These are phyloP conservation scores for Candida bentonensis DNA, from an alignment of 805 yeast species.

Conservation along the genomic window DNA sequence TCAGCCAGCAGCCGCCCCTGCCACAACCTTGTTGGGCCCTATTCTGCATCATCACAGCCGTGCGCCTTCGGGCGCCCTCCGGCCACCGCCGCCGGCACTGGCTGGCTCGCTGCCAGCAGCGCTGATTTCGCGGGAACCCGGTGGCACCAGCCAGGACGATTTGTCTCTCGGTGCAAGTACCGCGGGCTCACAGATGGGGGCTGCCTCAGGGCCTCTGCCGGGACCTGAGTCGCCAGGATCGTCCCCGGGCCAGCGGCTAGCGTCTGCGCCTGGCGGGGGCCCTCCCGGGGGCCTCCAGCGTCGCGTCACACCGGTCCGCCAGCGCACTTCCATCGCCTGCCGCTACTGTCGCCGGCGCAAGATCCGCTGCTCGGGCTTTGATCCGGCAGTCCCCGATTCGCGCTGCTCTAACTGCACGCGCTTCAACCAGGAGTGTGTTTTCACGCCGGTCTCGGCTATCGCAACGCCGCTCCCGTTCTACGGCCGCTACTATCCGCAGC, in stretches of 20 bases:
- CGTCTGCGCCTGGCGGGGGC: background rate
- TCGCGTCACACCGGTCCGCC: conserved; percentile 9
- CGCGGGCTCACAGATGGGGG: too few relatives aligned
- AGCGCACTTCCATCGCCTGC: conserved; percentile 20
- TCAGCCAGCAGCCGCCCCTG: too few relatives aligned
- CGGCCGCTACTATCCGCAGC: background rate
- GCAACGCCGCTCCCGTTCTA: background rate
- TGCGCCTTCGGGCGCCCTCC: too few relatives aligned
- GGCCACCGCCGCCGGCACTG: too few relatives aligned
- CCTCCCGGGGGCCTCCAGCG: background rate
- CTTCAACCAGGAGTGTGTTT: conserved; percentile 19
- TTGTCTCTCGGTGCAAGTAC: too few relatives aligned
- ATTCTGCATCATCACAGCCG: too few relatives aligned
- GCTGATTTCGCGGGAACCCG: background rate
- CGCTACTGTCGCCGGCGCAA: conserved; percentile 20
- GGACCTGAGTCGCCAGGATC: background rate
- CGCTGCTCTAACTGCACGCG: conserved; percentile 19
- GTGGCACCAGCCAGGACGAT: background rate
- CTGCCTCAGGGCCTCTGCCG: background rate
- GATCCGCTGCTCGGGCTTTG: conserved; percentile 21
- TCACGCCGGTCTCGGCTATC: conserved; percentile 15
- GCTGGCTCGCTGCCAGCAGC: background rate
- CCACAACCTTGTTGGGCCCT: background rate
- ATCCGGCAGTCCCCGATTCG: conserved; percentile 13
- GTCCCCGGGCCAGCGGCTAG: background rate